Percentiles rank a stretch among this genome's conserved stretches.
Evolutionary conservation across 2,329 filamentous ascomycete genomes (phyloP).

Genomic region (Neophaeococcomyces aloes): DNA sequence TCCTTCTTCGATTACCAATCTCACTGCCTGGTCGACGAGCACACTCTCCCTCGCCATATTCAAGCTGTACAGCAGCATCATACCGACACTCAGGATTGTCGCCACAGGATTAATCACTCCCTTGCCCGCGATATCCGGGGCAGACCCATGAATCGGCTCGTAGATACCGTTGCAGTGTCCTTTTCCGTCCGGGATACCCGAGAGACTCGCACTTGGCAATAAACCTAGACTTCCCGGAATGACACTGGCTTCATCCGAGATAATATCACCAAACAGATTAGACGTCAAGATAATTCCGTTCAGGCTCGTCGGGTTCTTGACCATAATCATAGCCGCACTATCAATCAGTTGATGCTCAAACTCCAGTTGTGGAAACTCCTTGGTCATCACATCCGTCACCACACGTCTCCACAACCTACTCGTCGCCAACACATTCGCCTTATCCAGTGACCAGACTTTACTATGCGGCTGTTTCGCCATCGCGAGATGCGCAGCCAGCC

Average conservation of each 20-base stretch:
- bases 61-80: constrained; percentile 93
- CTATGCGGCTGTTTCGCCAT: constrained; percentile 63
- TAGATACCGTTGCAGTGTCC: constrained; percentile 72
- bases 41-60: constrained; percentile 65
- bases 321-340: constrained; percentile 92
- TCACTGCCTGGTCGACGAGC: constrained; percentile 71
- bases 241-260: constrained; percentile 87
- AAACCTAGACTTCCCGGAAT: constrained; percentile 86
- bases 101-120: constrained; percentile 88
- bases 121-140: constrained; percentile 85
- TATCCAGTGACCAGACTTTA: constrained; percentile 80
- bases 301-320: constrained; percentile 79
- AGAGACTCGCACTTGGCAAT: constrained; percentile 76
- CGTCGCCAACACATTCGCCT: constrained; percentile 92
- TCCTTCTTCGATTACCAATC: constrained; percentile 66
- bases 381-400: constrained; percentile 70
- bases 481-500: constrained; percentile 71
- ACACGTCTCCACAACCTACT: constrained; percentile 81
- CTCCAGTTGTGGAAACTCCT: constrained; percentile 80
- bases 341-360: constrained; percentile 87
- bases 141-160: constrained; percentile 92
- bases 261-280: constrained; percentile 94
- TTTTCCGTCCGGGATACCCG: constrained; percentile 67
- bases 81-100: constrained; percentile 81
- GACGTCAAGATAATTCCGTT: constrained; percentile 88